Evolutionary conservation across 73 alveolate species (phyloP), one percentile per base, ranked within the genome.

Genomic region (Paramecium sexaurelia): DNA sequence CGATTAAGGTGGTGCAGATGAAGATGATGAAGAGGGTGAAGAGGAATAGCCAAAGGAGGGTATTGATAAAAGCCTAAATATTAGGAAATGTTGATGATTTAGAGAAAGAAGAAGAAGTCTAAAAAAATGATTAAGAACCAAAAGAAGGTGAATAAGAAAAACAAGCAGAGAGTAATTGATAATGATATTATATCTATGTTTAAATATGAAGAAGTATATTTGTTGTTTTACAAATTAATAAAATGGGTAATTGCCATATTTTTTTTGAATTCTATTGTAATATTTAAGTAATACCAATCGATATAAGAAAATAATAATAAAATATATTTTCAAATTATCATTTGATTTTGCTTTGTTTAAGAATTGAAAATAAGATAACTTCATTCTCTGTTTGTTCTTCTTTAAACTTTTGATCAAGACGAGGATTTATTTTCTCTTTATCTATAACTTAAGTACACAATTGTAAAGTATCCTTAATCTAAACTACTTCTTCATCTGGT

Each of bases 1-100:
- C 73, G 95, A 92, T 22, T 96, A 93, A 61, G 92, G 75, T 56
- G 92, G 84, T 61, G 91, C 83, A 19, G 55, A 55, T 19, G 68
- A 32, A n/a, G 92, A 55, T 22, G 92, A 56, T 27, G 92, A 85
- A 55, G 92, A 85, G 22, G 96, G 78, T 69, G 97, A 94, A 26
- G 96, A 93, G 39, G 96, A 93, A 85, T 17, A 51, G 29, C 67
- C 67, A 87, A 82, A 26, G 94, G 82, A 51, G 29, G 67, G 67
- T 51, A 51, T 51, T 6, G 3, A 51, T 51, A 15, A 20, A 51
- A 0, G 33, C 29, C 1, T 15, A 17, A 51, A 17, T 51, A 4
- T 51, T 51, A 51, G 67, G 67, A 51, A 51, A 51, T 51, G 67
- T 51, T 51, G 67, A 51, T 17, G 67, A 51, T 51, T 51, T 51